phyloP scores from a whole-genome alignment of 2,329 filamentous ascomycete genomes.

The Penicillium sp. region DNA sequence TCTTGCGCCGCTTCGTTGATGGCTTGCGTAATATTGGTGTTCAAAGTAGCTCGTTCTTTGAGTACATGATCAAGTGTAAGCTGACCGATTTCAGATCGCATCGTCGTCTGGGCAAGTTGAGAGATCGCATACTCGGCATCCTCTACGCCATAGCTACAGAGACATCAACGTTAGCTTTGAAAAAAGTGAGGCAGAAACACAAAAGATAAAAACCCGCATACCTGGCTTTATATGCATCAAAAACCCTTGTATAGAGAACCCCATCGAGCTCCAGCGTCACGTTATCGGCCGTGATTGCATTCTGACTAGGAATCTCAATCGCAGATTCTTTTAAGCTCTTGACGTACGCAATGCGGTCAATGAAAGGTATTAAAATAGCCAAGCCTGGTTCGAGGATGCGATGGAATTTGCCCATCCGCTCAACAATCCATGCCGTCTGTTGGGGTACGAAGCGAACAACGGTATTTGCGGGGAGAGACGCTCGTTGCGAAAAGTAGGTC shows the following conservation, averaged over 20 bases:
- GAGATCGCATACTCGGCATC: constrained; percentile 98
- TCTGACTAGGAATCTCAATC: constrained; percentile 95
- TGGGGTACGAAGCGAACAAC: constrained; percentile 97
- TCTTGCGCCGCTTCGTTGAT: constrained; percentile 97
- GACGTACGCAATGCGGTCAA: constrained; percentile 96
- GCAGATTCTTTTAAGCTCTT: constrained; percentile 95
- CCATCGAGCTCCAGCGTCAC: constrained; percentile 95
- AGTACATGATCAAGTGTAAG: constrained; percentile 94
- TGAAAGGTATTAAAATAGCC: constrained; percentile 79
- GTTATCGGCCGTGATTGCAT: constrained; percentile 97
- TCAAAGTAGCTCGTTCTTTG: constrained; percentile 92
- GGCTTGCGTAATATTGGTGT: constrained; percentile 96
- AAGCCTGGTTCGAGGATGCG: constrained; percentile 89
- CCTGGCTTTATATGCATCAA: constrained; percentile 97
- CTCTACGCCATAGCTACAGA: constrained; percentile 83
- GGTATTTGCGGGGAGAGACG: constrained; percentile 80
- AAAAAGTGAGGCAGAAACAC: constrained; percentile 2
- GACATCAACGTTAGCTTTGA: not conserved
- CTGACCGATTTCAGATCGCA: constrained; percentile 98
- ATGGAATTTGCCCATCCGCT: constrained; percentile 98
- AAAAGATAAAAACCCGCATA: constrained; percentile 42
- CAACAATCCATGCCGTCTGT: constrained; percentile 98
- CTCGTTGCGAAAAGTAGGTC: constrained; percentile 70
- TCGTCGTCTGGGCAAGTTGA: constrained; percentile 95
- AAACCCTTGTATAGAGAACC: constrained; percentile 90